These are phyloP conservation scores for Blastobotrys elegans DNA, from an alignment of 1,139 yeast genomes.

Conservation along the genomic window DNA sequence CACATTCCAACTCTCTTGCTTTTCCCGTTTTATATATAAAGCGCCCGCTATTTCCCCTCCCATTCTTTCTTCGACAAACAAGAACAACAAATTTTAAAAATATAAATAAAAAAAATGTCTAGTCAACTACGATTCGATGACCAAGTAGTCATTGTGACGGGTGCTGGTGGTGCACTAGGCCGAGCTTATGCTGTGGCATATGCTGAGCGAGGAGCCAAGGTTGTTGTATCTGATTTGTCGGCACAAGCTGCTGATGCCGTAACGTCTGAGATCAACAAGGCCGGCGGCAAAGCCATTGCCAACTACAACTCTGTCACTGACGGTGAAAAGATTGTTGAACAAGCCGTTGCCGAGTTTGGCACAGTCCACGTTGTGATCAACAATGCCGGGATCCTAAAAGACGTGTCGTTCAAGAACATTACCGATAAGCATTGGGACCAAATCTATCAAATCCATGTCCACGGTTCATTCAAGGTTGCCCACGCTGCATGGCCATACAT, in stretches of 20 bases:
- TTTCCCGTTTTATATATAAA: background rate
- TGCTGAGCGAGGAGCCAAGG: constrained; percentile 89
- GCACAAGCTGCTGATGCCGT: constrained; percentile 74
- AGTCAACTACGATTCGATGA: constrained; percentile 48
- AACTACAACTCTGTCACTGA: constrained; percentile 88
- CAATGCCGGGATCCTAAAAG: constrained; percentile 91
- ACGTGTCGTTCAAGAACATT: constrained; percentile 67
- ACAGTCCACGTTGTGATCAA: constrained; percentile 84
- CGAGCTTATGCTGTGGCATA: constrained; percentile 80
- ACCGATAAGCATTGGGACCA: constrained; percentile 70
- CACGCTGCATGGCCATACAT: constrained; percentile 92
- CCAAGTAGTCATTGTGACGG: constrained; percentile 87
- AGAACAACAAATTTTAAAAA: background rate
- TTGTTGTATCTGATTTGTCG: constrained; percentile 47
- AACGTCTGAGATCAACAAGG: constrained; percentile 70
- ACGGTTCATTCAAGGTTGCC: constrained; percentile 82
- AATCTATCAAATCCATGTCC: constrained; percentile 81
- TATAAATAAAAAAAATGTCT: background rate
- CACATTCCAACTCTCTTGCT: background rate
- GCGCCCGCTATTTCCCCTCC: background rate
- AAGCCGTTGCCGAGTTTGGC: constrained; percentile 84
- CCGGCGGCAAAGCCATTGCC: constrained; percentile 87
- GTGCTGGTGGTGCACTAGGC: constrained; percentile 98
- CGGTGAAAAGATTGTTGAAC: constrained; percentile 80
- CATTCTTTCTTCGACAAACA: background rate